Evolutionary conservation across 306 rosid species (phyloP), one percentile per base, ranked within the genome.

Genomic region (Castanopsis chinensis): DNA sequence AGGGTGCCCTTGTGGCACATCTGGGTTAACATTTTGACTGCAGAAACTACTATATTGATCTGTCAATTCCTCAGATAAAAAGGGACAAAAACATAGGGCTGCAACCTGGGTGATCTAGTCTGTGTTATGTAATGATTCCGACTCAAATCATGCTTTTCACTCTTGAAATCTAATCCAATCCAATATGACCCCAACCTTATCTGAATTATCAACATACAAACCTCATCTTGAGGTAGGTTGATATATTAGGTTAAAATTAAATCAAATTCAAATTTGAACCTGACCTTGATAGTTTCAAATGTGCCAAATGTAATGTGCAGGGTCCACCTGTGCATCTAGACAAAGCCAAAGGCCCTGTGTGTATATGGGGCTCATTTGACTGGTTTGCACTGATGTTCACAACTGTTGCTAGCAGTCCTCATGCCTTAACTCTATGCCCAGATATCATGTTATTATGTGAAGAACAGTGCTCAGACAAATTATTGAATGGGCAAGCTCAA

Each of bases 191-290:
- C 23, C 65, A 21, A 23, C 28, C 67, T 27, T 59, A 59, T 59
- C 53, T 59, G 25, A 59, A 59, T 59, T 21, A 11, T 59, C 67
- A 20, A 59, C 8, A 25, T 69, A 43, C 71, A 74, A 60, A 60
- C 57, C 54, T 74, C 75, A 71, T 37, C 27, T 13, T 65, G 49
- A 32, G 63, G 72, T 74, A 65, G 30, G 55, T 55, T 59, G 58
- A 56, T 65, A 56, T 64, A 72, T 30, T 64, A 64, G 45, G 15
- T 18, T 33, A 33, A 67, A 33, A 32, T 9, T 12, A 67, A 67
- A 67, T 35, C 17, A 67, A 67, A 67, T 33, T 33, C 13, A 8
- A 4, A 28, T 15, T 1, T 30, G 28, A 4, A 4, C 33, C 28
- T 23, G 67, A 23, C 14, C 49, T 35, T 67, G 72, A 19, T 49